Conservation (phyloP, 495 filamentous ascomycete species). For the Articulospora tetracladia region DNA sequence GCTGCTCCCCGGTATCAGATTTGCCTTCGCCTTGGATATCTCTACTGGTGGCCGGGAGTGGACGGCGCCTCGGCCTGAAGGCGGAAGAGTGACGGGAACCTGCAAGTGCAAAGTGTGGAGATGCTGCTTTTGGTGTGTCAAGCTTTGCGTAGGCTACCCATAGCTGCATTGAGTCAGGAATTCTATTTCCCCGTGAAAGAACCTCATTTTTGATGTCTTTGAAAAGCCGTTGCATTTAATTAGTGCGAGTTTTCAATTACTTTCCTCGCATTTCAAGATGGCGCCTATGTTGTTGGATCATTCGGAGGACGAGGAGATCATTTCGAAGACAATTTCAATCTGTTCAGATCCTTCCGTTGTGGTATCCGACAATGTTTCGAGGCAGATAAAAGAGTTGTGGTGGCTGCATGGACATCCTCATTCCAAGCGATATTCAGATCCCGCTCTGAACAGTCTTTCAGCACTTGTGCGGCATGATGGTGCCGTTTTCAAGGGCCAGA, state of each 20-base stretch:
- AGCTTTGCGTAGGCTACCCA: background rate
- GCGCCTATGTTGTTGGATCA: slow-evolving; percentile 16
- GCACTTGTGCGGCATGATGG: slow-evolving; percentile 24
- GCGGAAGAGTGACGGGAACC: background rate
- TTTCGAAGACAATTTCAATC: slow-evolving; percentile 1
- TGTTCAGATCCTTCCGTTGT: slow-evolving; percentile 26
- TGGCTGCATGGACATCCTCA: slow-evolving; percentile 27
- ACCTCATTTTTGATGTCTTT: background rate
- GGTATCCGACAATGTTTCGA: slow-evolving; percentile 15
- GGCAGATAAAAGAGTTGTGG: slow-evolving; percentile 21
- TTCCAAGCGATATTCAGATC: slow-evolving; percentile 23
- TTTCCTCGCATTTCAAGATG: slow-evolving; percentile 6
- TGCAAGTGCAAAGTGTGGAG: background rate
- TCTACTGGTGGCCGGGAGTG: background rate
- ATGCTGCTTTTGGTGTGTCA: background rate
- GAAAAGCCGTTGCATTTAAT: background rate
- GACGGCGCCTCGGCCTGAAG: background rate
- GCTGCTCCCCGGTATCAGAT: background rate
- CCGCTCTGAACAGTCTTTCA: slow-evolving; percentile 20
- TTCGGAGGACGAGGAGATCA: background rate
- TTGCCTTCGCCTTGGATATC: background rate
- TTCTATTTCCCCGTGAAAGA: background rate
- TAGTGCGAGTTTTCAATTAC: background rate
- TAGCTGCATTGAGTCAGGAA: background rate
- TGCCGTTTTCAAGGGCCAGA: slow-evolving; percentile 14